Percentiles rank a stretch among this genome's conserved stretches.
These are phyloP conservation scores for Beauveria caledonica DNA, from an alignment of 2,329 filamentous ascomycete species.

Conservation along the genomic window DNA sequence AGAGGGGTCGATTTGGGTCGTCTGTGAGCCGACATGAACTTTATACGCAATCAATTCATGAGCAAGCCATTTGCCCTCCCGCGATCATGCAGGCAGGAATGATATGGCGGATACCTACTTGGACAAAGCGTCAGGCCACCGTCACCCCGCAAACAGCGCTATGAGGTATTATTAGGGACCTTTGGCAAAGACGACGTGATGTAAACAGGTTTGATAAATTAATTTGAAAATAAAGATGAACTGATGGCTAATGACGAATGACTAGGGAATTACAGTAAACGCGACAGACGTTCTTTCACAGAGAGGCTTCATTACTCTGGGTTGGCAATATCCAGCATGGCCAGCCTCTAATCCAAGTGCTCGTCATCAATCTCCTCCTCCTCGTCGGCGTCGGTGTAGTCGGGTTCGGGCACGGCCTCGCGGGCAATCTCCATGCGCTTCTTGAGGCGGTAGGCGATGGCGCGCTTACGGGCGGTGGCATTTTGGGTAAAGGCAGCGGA, in stretches of 20 bases:
- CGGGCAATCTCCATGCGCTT: conserved; percentile 28
- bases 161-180: not conserved
- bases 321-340: not conserved
- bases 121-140: too few species aligned
- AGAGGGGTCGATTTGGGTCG: too few species aligned
- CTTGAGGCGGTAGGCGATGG: conserved; percentile 11
- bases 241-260: not conserved
- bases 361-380: conserved; percentile 7
- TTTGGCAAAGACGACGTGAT: not conserved
- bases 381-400: not conserved
- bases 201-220: not conserved
- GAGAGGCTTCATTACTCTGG: not conserved
- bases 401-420: conserved; percentile 12
- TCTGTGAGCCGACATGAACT: too few species aligned
- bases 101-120: too few species aligned
- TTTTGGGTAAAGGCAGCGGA: conserved; percentile 56
- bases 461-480: conserved; percentile 3
- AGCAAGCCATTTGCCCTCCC: too few species aligned
- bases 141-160: too few species aligned
- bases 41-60: too few species aligned
- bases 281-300: not conserved
- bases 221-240: not conserved
- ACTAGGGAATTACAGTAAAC: not conserved
- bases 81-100: too few species aligned
- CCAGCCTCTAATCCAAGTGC: not conserved